A percentile compares a stretch with the other conserved stretches of the same genome.
These are phyloP conservation scores for Leucoagaricus sp. DNA, from an alignment of 1,284 basidiomycete genomes.

Conservation along the genomic window DNA sequence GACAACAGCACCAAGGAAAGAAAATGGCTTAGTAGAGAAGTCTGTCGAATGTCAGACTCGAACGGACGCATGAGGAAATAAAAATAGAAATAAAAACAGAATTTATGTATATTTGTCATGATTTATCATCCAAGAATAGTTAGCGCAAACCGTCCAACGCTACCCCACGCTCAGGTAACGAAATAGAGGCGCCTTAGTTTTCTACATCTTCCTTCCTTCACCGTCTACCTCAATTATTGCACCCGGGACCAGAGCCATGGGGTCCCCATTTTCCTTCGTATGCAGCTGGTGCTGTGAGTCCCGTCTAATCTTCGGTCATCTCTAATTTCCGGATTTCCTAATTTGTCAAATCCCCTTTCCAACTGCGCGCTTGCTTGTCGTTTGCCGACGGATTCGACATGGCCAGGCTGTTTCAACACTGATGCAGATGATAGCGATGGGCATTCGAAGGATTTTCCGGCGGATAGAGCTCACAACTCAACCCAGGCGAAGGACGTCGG, in stretches of 20 bases:
- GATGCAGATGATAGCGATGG: constrained; percentile 1
- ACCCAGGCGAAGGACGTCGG: background rate
- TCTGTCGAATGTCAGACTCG: too few relatives aligned
- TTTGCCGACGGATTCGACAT: background rate
- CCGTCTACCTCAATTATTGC: background rate
- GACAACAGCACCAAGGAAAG: too few relatives aligned
- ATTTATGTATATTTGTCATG: background rate
- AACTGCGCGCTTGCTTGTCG: background rate
- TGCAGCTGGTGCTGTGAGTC: constrained; percentile 14
- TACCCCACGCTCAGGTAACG: background rate
- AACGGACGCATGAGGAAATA: too few relatives aligned
- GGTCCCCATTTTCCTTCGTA: constrained; percentile 5
- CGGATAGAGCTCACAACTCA: background rate
- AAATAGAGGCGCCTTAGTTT: background rate
- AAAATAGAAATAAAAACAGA: too few relatives aligned
- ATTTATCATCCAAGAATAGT: constrained; percentile 1
- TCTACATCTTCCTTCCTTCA: background rate
- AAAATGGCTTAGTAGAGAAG: too few relatives aligned
- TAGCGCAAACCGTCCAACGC: background rate
- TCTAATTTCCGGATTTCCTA: background rate
- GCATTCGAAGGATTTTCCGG: background rate
- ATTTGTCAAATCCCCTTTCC: background rate
- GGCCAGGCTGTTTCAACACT: constrained; percentile 10
- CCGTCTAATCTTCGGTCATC: background rate
- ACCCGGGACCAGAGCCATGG: constrained; percentile 1